Evolutionary conservation across 148 eudicot genomes (phyloP), one percentile per base, ranked within the genome.

Genomic region (Fagopyrum esculentum): DNA sequence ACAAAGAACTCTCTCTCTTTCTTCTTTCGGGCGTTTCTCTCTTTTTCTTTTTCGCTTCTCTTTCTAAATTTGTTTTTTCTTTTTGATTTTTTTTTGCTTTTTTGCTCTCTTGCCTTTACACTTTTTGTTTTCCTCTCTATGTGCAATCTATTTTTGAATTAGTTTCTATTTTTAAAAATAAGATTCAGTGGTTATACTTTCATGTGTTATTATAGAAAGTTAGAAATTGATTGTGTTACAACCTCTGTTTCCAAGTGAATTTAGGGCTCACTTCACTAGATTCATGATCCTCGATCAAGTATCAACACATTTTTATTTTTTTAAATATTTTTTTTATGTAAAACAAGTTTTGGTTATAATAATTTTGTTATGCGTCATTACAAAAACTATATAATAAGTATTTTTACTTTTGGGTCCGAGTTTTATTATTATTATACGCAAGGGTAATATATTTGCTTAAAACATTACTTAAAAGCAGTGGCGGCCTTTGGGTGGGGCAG

Each of bases 1-100:
- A 66, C 71, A 66, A 35, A 35, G 47, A 66, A 40, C 46, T 35
- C 71, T 66, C 70, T 64, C 71, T 66, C 16, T 64, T 6, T 30
- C n/a, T 30, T 56, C 22, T 19, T 57, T 63, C 71, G 46, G 71
- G 45, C 15, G 47, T 35, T 66, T 66, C 70, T 66, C 46, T 15
- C 43, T 63, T 63, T 63, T 10, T 57, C 56, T 17, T 19, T 16
- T 55, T 26, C 12, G 7, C 19, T 26, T 59, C 70, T 35, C 45
- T 26, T 45, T 35, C 40, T 35, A 35, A 35, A 35, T 35, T 35
- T 35, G 2, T 35, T 35, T 40, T 35, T 40, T 66, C 22, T 43
- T 40, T 66, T 40, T 66, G 70, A n/a, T 66, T 66, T 66, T 64
- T 11, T 9, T 57, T 17, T 57, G 7, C 10, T 22, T 22, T 22